Evolutionary conservation across 202 grass and related monocot species (phyloP).

Genomic region (Setaria viridis): DNA sequence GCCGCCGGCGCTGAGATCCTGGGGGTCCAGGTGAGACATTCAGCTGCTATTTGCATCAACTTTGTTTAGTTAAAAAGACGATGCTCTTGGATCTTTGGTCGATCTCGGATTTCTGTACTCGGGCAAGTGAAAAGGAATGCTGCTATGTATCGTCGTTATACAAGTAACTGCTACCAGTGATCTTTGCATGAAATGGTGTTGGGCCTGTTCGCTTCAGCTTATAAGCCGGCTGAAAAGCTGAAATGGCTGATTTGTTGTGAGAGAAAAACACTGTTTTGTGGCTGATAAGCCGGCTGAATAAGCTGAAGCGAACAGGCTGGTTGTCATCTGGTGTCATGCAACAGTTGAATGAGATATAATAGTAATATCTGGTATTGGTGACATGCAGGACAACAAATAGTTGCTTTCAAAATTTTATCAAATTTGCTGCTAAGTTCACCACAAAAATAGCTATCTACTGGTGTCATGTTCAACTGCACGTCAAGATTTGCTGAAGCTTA

Average conservation of each 20-base stretch:
- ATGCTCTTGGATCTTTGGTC: neutral
- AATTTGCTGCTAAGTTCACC: slow-evolving; percentile 1
- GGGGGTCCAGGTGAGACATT: slow-evolving; percentile 68
- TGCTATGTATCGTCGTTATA: no score
- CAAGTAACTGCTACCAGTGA: neutral
- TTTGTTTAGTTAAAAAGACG: neutral
- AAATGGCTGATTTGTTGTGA: no score
- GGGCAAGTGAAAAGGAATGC: neutral
- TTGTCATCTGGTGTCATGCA: neutral
- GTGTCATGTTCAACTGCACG: neutral
- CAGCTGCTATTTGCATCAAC: neutral
- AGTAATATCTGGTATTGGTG: neutral
- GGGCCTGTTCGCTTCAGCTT: no score
- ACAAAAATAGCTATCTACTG: neutral
- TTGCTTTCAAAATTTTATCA: neutral
- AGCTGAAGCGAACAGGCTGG: no score
- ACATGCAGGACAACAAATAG: neutral
- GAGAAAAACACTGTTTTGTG: no score
- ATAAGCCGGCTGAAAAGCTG: no score
- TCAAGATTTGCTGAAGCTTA: neutral
- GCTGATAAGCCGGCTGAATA: no score
- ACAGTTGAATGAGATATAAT: neutral
- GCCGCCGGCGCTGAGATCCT: slow-evolving; percentile 70
- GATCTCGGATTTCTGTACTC: neutral
- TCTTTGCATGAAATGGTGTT: neutral